phyloP scores from a whole-genome alignment of 225 moss, liverwort and hornwort species.

The Climacium dendroides region DNA sequence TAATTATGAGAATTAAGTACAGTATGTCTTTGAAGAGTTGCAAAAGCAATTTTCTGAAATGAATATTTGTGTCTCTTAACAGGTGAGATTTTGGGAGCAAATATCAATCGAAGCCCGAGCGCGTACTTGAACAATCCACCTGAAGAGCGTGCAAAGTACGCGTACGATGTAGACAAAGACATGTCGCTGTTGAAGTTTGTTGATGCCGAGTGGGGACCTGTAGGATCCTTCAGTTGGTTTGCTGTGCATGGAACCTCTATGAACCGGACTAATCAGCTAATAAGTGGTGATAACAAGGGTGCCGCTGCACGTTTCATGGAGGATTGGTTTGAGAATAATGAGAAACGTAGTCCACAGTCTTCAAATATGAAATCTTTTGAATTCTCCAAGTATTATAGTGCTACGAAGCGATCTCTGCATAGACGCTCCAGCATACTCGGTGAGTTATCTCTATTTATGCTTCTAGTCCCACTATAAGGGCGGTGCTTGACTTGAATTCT shows the following conservation, averaged over 20 bases:
- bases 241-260: constrained; percentile 98
- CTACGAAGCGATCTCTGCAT: constrained; percentile 17
- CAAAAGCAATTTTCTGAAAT: background rate
- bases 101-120: constrained; percentile 95
- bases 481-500: background rate
- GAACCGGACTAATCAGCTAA: constrained; percentile 83
- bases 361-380: constrained; percentile 23
- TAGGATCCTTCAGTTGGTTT: constrained; percentile 96
- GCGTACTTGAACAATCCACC: constrained; percentile 82
- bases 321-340: constrained; percentile 57
- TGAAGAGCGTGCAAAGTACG: constrained; percentile 77
- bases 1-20: background rate
- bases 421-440: constrained; percentile 33
- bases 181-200: constrained; percentile 83
- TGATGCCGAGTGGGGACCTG: constrained; percentile 88
- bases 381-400: background rate
- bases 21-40: background rate
- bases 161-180: constrained; percentile 74
- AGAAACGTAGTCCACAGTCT: background rate
- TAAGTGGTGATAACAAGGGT: constrained; percentile 98
- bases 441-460: background rate
- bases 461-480: background rate
- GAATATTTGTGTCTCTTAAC: background rate
- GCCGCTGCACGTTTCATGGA: constrained; percentile 97
- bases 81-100: constrained; percentile 82